Base-by-base conservation (phyloP, 768 basidiomycete species). In the Kwoniella botswanensis region DNA sequence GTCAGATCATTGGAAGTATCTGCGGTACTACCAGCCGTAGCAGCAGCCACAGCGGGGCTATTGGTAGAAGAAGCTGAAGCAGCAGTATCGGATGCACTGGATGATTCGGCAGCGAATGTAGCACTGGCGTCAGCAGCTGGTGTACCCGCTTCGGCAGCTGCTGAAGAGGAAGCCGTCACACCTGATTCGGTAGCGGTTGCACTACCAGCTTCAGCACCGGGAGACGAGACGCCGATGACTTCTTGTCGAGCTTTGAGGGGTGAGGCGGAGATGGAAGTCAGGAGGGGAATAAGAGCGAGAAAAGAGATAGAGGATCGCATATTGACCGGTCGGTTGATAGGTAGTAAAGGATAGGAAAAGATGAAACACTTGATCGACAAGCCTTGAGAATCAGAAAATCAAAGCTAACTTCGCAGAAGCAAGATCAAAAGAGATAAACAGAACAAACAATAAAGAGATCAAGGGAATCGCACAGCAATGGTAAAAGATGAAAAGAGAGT, bases 1-100 rank as follows among this genome's bases (percentile, higher is more conserved):
- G 70, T 71, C 26, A 55, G 43, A 63, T 71, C 70, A 29, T 35
- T 59, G 17, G 50, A 52, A 0, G 59, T 42, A 6, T 60, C 59
- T 35, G 35, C 35, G 35, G 22, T 35, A 18, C 17, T 22, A 44
- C 57, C 26, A 29, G 59, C 59, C 5, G 59, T 18, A 60, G 59
- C 59, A 18, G 59, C 35, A 0, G 59, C 59, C 0, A 24, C 11
- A 56, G 61, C 67, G 9, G 21, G 2, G 26, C 24, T 60, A 5
- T 24, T 29, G 56, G 57, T 44, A 1, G 15, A 46, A 13, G 56
- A n/a, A 41, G 41, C 15, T 0, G 11, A 46, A 26, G 13, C 67
- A 29, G 60, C 1, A 2, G 26, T 43, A 12, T 17, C 67, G 12
- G 58, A 15, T 26, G 5, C 53, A 17, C 15, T n/a, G 18, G 50